Evolutionary conservation across 2,329 filamentous ascomycete species (phyloP).

Genomic region (Diaporthe australafricana): DNA sequence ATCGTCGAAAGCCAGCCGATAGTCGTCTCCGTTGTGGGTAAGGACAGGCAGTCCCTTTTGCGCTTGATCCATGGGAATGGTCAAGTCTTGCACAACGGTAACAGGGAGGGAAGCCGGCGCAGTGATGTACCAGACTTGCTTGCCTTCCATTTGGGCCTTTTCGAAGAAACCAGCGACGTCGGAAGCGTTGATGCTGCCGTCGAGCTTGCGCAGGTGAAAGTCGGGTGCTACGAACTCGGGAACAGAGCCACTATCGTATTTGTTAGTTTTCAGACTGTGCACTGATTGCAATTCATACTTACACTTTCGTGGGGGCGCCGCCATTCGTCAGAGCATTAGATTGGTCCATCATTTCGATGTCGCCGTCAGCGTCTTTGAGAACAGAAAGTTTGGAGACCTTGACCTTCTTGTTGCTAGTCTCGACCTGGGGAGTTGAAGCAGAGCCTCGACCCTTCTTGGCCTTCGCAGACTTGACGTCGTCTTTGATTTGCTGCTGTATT

Average conservation of each 20-base stretch:
- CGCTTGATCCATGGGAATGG: constrained; percentile 68
- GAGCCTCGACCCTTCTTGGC: constrained; percentile 27
- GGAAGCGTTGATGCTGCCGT: constrained; percentile 54
- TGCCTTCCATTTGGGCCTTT: constrained; percentile 70
- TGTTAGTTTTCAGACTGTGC: constrained; percentile 18
- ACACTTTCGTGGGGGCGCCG: constrained; percentile 32
- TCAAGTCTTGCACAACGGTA: constrained; percentile 72
- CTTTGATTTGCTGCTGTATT: constrained; percentile 34
- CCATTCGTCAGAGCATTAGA: constrained; percentile 48
- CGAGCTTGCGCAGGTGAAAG: constrained; percentile 64
- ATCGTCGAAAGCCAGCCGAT: constrained; percentile 67
- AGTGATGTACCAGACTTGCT: constrained; percentile 85
- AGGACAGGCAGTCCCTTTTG: constrained; percentile 65
- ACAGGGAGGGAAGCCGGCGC: constrained; percentile 78
- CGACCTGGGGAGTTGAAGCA: not conserved
- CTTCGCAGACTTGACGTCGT: constrained; percentile 34
- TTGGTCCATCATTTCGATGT: constrained; percentile 47
- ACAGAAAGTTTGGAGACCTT: constrained; percentile 2
- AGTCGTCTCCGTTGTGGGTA: constrained; percentile 73
- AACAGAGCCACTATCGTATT: constrained; percentile 47
- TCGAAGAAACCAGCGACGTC: constrained; percentile 67
- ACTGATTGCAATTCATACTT: not conserved
- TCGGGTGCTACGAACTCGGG: constrained; percentile 61
- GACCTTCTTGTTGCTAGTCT: constrained; percentile 31
- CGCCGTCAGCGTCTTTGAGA: constrained; percentile 29